Evolutionary conservation across 1,284 basidiomycete species (phyloP).

Genomic region (Microbotryum lychnidis-dioicae): DNA sequence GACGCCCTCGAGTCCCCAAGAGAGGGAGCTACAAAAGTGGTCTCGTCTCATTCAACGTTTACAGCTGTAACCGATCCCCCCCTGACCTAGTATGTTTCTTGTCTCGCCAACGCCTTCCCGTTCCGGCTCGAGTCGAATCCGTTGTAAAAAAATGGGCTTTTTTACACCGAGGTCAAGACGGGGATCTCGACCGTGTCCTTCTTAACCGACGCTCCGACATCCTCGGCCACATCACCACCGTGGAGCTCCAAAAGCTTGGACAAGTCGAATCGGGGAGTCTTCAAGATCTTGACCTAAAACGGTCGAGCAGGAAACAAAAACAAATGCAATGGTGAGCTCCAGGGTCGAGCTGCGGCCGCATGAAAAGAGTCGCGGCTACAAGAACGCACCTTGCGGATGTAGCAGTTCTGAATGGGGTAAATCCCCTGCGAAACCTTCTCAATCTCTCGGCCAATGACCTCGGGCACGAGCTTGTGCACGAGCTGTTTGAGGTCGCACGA

Average conservation of each 20-base stretch:
- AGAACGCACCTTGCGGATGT: slow-evolving; percentile 74
- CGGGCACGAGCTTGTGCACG: slow-evolving; percentile 82
- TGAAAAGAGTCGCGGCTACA: too few species aligned
- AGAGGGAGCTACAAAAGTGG: too few species aligned
- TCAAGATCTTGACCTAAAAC: slow-evolving; percentile 57
- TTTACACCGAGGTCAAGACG: not conserved
- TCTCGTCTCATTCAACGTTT: too few species aligned
- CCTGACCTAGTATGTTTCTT: too few species aligned
- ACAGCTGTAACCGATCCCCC: too few species aligned
- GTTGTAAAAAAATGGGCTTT: not conserved
- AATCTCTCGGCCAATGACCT: slow-evolving; percentile 98
- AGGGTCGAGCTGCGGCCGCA: not conserved
- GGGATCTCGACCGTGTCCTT: slow-evolving; percentile 17
- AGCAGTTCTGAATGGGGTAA: slow-evolving; percentile 97
- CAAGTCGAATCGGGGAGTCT: slow-evolving; percentile 92
- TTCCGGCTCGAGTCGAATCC: too few species aligned
- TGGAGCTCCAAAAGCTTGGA: slow-evolving; percentile 92
- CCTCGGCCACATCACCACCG: slow-evolving; percentile 57
- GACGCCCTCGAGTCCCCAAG: too few species aligned
- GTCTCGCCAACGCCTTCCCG: too few species aligned
- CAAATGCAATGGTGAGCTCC: slow-evolving; percentile 50
- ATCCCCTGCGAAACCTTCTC: slow-evolving; percentile 96
- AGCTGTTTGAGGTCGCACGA: slow-evolving; percentile 89
- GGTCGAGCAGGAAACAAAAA: not conserved
- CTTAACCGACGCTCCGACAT: slow-evolving; percentile 23